Evolutionary conservation across 768 basidiomycete genomes (phyloP), one percentile per base, ranked within the genome.

Genomic region (Mycena chlorophos): DNA sequence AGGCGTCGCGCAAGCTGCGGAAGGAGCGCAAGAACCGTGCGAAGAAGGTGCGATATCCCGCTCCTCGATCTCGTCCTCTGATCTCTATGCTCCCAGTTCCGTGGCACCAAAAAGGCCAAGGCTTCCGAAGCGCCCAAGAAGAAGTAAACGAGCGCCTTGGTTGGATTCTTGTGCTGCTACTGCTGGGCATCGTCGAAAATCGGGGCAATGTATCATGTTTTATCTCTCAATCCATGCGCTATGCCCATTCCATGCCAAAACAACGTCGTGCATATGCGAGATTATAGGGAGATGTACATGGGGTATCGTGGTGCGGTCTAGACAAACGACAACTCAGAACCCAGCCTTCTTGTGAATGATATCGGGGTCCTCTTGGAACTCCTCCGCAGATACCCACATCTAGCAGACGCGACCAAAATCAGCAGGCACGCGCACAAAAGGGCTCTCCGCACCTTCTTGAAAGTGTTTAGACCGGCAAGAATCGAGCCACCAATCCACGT

Each of bases 311-410:
- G 46, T 56, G 60, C 55, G 59, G 52, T 56, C 63, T 62, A 53
- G 40, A 52, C 54, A 42, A 50, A 47, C 19, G 54, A 38, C 49
- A 23, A 42, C 73, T 68, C 40, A 93, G 71, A 94, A 93, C 45
- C 90, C 91, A 54, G 89, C 81, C 73, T 96, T 96, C 74, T 92
- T 95, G 74, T 97, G 95, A 67, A 98, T 98, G 66, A 98, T 91
- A 67, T 98, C 95, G 52, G 96, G 95, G 73, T 98, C 96, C 72
- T 99, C 96, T 73, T 97, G 94, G 69, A 98, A 98, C 73, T 98
- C 97, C 73, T 99, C 96, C 34, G 95, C 94, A 43, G 94, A 95
- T 49, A 99, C 93, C 96, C 97, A 99, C 96, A 99, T 98, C 94
- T 97, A 54, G 51, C 27, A 46, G 48, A 61, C 51, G 38, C 13